Base-by-base conservation (phyloP, 768 basidiomycete genomes). In the Suillus alpinus region DNA sequence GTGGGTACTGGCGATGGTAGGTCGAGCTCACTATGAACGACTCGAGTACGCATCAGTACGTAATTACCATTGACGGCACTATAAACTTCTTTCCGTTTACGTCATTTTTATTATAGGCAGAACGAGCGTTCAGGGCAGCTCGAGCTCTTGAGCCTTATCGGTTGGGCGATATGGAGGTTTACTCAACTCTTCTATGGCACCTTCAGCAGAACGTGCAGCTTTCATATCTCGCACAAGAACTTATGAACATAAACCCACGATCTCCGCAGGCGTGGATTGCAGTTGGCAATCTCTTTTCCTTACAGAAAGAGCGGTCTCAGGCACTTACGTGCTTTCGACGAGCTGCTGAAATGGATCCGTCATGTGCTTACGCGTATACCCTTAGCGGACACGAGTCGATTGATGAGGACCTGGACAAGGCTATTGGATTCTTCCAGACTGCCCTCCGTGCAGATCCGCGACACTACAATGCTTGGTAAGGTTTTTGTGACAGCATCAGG, bases 391-490 rank as follows among this genome's bases (percentile, higher is more conserved):
- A 98, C 75, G 97, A 99, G 81, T 92, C 89, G 34, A 86, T 98
- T 67, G 92, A 98, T 76, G 96, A 98, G 68, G 94, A 98, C 79
- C 80, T 94, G 65, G 92, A 96, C 68, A 88, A 89, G 75, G 95
- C 95, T 40, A 87, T 95, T 65, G 86, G 83, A 62, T 95, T 92
- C 79, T 99, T 95, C 73, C 87, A 97, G 73, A 87, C 86, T 59
- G 96, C 96, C 41, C 81, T 99, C 74, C 86, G 92, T 76, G 88
- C 91, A 61, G 95, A 98, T 79, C 78, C 85, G 69, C 87, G 93
- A 76, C 94, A 97, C 76, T 99, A 98, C 76, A 96, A 97, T 77
- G 97, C 97, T 58, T 98, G 97, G 97, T 97, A 74, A 73, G 92
- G 37, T 67, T 62, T 39, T 12, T 23, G 14, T 46, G 29, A 36